Percentiles rank a stretch among this genome's conserved stretches.
phyloP scores from a whole-genome alignment of 148 eudicot species.

The Arctostaphylos glauca region DNA sequence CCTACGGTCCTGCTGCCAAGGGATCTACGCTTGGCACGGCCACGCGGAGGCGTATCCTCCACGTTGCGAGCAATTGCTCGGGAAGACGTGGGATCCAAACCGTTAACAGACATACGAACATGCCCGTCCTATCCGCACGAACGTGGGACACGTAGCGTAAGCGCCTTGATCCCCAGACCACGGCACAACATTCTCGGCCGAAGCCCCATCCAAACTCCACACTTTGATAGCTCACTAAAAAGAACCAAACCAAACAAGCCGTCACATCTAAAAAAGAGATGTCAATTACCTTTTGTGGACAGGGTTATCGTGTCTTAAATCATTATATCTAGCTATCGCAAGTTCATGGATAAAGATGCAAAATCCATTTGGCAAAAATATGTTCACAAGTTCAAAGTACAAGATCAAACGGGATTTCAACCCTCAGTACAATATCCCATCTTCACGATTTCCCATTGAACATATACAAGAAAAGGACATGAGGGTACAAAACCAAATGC shows the following conservation, averaged over 20 bases:
- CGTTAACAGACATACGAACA: too few species aligned
- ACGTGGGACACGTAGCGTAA: too few species aligned
- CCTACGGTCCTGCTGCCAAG: too few species aligned
- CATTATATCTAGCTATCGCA: background rate
- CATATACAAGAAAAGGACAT: background rate
- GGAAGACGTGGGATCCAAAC: too few species aligned
- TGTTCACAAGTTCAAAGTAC: background rate
- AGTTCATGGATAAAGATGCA: conserved; percentile 2
- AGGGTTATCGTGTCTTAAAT: background rate
- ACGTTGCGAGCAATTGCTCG: too few species aligned
- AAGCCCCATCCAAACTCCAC: too few species aligned
- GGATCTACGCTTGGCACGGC: too few species aligned
- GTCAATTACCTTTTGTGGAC: background rate
- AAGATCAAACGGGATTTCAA: background rate
- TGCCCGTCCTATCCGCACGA: too few species aligned
- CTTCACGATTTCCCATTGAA: background rate
- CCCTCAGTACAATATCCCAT: background rate
- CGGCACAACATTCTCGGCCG: too few species aligned
- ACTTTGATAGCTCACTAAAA: background rate
- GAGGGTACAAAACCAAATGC: background rate
- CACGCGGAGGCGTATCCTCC: too few species aligned
- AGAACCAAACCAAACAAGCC: background rate
- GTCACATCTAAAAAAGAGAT: background rate
- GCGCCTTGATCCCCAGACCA: too few species aligned
- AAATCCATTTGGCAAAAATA: background rate